Evolutionary conservation across 805 yeast genomes (phyloP), one percentile per base, ranked within the genome.

Genomic region (Saturnispora halmiae): DNA sequence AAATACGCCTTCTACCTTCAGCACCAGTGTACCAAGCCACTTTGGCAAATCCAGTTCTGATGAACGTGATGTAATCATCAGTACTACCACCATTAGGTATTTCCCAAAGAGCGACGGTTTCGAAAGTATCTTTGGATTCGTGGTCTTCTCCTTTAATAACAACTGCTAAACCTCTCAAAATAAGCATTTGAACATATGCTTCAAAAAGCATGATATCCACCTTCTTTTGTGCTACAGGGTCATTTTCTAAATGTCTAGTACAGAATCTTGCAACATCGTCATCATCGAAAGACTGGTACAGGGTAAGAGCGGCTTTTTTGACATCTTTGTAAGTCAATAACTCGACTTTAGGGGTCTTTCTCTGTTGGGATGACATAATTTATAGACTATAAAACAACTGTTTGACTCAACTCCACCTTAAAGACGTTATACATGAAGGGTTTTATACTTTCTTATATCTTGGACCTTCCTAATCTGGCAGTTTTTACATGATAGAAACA

Each of bases 41-140:
- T 51, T 64, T 60, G 22, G 68, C 70, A 57, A 68, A 74, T 5
- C 79, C 79, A 7, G 77, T 61, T 46, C 70, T 65, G 60, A 73
- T 64, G 46, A 75, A 54, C 18, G 69, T 70, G 31, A 65, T 46
- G 51, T 67, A 70, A 36, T 67, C 60, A 38, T 73, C 75, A 34
- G 71, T 52, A 3, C 70, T 69, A 8, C 60, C 64, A 20, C 58
- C 47, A 10, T 63, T 66, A 4, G 79, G 79, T 22, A 59, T 60
- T 10, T 73, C 60, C 77, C 78, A 75, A 19, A 73, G 53, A 5
- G 75, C 69, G 25, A 74, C 79, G 6, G 78, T 68, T 58, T 74
- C 78, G 53, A 70, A 75, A 4, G 51, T 44, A 27, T 57, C 61
- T 15, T 42, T 47, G 4, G 40, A 26, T 32, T 60, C 64, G 35